phyloP scores from a whole-genome alignment of 805 yeast genomes.

The Priceomyces melissophilus region DNA sequence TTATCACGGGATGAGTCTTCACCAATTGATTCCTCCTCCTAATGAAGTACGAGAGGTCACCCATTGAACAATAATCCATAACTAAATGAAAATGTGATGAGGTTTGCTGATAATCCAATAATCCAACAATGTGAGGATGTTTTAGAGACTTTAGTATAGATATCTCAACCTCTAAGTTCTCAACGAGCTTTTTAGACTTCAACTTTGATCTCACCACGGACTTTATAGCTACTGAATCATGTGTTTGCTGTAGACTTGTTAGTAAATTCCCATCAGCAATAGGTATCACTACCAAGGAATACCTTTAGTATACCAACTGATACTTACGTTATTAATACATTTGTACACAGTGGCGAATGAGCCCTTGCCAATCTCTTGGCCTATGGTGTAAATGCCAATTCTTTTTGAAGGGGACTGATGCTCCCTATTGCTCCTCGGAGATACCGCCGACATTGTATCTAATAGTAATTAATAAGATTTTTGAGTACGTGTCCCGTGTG shows the following conservation, averaged over 20 bases:
- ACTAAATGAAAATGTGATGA: constrained; percentile 76
- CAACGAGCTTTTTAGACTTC: constrained; percentile 80
- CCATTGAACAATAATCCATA: constrained; percentile 96
- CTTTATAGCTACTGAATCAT: constrained; percentile 78
- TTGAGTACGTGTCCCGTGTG: too few relatives aligned
- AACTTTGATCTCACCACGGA: constrained; percentile 80
- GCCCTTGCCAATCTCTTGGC: constrained; percentile 89
- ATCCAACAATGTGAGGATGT: constrained; percentile 89
- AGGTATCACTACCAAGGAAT: background rate
- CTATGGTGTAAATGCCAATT: constrained; percentile 55
- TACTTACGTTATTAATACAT: constrained; percentile 50
- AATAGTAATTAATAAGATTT: too few relatives aligned
- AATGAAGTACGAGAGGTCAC: constrained; percentile 87
- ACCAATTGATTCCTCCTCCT: constrained; percentile 69
- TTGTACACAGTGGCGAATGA: constrained; percentile 94
- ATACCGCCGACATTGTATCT: too few relatives aligned
- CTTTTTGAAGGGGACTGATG: constrained; percentile 2
- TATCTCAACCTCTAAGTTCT: constrained; percentile 90
- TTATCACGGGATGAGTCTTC: constrained; percentile 73
- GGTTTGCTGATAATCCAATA: constrained; percentile 80
- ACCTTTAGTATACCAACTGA: background rate
- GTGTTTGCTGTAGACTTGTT: constrained; percentile 24
- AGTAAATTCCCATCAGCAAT: constrained; percentile 3
- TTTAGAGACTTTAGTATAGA: constrained; percentile 81
- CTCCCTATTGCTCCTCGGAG: too few relatives aligned